phyloP scores from a whole-genome alignment of 768 basidiomycete genomes.

The Chlorophyllum brunneum region DNA sequence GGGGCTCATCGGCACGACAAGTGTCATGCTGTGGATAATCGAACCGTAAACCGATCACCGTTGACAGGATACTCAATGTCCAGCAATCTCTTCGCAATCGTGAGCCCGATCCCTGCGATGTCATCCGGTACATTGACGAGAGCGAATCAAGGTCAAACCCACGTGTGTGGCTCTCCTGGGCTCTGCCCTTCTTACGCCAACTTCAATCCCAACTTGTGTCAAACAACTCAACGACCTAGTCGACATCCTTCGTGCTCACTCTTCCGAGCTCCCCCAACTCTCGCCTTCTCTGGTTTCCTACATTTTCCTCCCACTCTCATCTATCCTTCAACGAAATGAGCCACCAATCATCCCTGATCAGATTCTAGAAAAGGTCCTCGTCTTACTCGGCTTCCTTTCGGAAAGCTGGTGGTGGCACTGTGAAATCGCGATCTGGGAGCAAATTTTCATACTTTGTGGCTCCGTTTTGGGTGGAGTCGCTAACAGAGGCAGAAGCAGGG shows the following conservation, averaged over 20 bases:
- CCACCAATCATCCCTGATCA: constrained; percentile 71
- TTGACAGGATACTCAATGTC: background rate
- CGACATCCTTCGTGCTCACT: constrained; percentile 38
- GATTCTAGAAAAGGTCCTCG: constrained; percentile 70
- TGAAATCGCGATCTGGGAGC: constrained; percentile 74
- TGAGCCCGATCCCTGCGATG: background rate
- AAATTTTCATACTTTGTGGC: constrained; percentile 75
- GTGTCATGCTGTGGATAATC: too few species aligned
- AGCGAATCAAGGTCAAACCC: constrained; percentile 48
- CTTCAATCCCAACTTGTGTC: constrained; percentile 42
- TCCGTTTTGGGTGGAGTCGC: constrained; percentile 64
- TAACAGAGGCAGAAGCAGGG: constrained; percentile 62
- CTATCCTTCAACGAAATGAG: constrained; percentile 74
- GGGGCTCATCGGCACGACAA: too few species aligned
- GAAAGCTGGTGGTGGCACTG: constrained; percentile 85
- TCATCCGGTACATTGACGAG: background rate
- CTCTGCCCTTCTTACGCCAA: constrained; percentile 58
- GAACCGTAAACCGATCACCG: too few species aligned
- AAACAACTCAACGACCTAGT: constrained; percentile 54
- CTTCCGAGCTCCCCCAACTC: constrained; percentile 41
- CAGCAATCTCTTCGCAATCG: constrained; percentile 1
- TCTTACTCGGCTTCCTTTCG: constrained; percentile 53
- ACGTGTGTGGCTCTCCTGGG: constrained; percentile 81
- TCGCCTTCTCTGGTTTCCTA: constrained; percentile 65
- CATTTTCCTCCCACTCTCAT: constrained; percentile 82